Percentiles rank a stretch among this genome's conserved stretches.
Evolutionary conservation across 768 basidiomycete genomes (phyloP).

Genomic region (Tylopilus balloui): DNA sequence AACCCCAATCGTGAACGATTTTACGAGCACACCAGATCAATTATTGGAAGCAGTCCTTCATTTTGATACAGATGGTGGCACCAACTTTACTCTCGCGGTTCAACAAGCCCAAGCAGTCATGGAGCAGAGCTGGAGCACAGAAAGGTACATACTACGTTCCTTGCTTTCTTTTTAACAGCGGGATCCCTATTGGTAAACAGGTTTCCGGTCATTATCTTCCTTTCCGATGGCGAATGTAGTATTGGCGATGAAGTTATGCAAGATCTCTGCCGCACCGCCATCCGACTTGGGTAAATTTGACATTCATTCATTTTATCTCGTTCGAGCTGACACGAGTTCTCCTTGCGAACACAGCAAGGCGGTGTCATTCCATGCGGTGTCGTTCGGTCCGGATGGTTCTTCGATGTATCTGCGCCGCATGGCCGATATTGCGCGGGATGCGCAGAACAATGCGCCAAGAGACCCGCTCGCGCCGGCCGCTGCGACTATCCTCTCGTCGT

Average conservation of each 20-base stretch:
- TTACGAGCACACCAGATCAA: conserved; percentile 40
- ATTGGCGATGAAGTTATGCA: conserved; percentile 37
- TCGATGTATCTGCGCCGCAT: conserved; percentile 40
- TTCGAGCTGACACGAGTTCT: background rate
- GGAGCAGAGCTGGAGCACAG: conserved; percentile 46
- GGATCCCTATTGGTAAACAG: conserved; percentile 1
- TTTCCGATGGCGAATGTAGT: conserved; percentile 44
- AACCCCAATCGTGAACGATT: conserved; percentile 41
- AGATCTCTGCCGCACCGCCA: conserved; percentile 39
- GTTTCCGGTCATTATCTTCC: conserved; percentile 37
- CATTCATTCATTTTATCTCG: too few species aligned
- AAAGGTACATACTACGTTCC: conserved; percentile 33
- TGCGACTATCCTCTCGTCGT: conserved; percentile 41
- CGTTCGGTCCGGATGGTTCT: conserved; percentile 40
- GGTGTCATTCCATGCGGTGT: conserved; percentile 55
- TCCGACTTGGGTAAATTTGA: conserved; percentile 40
- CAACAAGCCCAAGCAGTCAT: conserved; percentile 34
- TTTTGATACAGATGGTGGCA: conserved; percentile 33
- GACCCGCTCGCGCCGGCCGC: conserved; percentile 35
- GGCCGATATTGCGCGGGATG: conserved; percentile 47
- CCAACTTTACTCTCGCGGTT: conserved; percentile 43
- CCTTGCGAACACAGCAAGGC: conserved; percentile 38
- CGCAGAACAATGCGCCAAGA: conserved; percentile 41
- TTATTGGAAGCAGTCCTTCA: conserved; percentile 38
- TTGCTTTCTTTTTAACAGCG: background rate